A percentile compares a stretch with the other conserved stretches of the same genome.
Evolutionary conservation across 1,284 basidiomycete species (phyloP).

Genomic region (Irpex sp.): DNA sequence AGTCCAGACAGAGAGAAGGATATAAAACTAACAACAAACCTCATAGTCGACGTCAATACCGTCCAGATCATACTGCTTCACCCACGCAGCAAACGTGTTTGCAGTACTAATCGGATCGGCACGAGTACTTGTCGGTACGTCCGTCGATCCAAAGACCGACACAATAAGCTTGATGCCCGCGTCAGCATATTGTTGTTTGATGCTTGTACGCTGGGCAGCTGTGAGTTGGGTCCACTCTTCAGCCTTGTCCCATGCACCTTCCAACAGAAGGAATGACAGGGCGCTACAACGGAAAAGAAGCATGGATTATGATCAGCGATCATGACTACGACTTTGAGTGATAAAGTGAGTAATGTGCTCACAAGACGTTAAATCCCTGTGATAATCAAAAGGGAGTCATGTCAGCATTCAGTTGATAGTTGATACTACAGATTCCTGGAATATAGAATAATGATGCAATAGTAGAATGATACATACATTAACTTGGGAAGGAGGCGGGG

Average conservation of each 20-base stretch:
- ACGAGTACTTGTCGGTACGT: conserved; percentile 43
- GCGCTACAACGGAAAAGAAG: conserved; percentile 23
- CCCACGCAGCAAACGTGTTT: conserved; percentile 46
- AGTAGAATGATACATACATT: conserved; percentile 21
- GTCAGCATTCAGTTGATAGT: neutral
- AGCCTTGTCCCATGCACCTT: conserved; percentile 44
- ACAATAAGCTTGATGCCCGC: conserved; percentile 48
- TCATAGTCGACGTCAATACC: conserved; percentile 60
- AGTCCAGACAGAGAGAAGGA: neutral
- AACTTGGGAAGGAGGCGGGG: conserved; percentile 33
- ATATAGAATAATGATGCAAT: neutral
- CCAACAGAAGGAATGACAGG: conserved; percentile 39
- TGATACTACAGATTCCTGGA: neutral
- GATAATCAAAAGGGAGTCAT: neutral
- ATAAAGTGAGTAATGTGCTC: conserved; percentile 11
- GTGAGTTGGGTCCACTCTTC: conserved; percentile 36
- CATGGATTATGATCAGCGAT: neutral
- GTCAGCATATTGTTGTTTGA: conserved; percentile 38
- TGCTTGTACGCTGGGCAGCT: conserved; percentile 28
- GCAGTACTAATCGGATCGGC: conserved; percentile 38
- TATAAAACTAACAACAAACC: conserved; percentile 19
- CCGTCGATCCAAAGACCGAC: conserved; percentile 48
- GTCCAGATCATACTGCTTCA: conserved; percentile 45
- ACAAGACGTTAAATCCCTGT: conserved; percentile 49
- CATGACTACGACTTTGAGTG: neutral